Evolutionary conservation across 139 green algal genomes (phyloP), one percentile per base, ranked within the genome.

Genomic region (Chlamydomonas incerta): DNA sequence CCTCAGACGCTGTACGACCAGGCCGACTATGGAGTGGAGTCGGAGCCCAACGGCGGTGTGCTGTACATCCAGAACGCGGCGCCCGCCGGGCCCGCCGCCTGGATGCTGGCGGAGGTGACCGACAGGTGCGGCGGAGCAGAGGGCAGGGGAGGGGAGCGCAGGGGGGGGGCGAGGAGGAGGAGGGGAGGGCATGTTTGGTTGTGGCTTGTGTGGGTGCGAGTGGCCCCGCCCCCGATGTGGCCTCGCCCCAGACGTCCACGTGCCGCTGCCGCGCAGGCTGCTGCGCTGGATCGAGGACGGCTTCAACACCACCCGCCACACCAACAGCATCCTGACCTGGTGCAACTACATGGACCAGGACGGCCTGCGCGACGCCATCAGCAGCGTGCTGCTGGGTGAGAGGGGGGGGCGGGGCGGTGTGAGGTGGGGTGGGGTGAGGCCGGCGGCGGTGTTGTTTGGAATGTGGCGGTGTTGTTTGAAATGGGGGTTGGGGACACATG

Each of bases 321-420:
- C 17, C 41, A 41, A 83, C 76, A 6, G 23, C 23, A 23, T 83
- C 17, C 37, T 46, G 17, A 83, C 62, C 0, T 83, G 76, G 76
- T 83, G 76, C 76, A 83, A 83, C 60, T 74, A 73, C 76, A 83
- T 83, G 76, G 76, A 83, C 60, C 76, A 83, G 63, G 76, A 83
- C 31, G 76, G 37, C 21, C 62, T 83, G 29, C n/a, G 35, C 20
- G 76, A 83, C 29, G 76, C 62, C 13, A 72, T 83, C 60, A 83
- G 14, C 18, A 72, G 57, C 46, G 76, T 73, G 46, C 62, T 50
- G n/a, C 41, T 83, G 76, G 76, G 76, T 83, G 65, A 20, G 75
- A 31, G 50, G 50, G 46, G 41, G 5, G 68, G 18, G 18, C 0
- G 24, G 70, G n/a, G n/a, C n/a, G n/a, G n/a, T n/a, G 37, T 18